Conservation (phyloP, 2,329 filamentous ascomycete genomes). For the Fusarium annulatum region DNA sequence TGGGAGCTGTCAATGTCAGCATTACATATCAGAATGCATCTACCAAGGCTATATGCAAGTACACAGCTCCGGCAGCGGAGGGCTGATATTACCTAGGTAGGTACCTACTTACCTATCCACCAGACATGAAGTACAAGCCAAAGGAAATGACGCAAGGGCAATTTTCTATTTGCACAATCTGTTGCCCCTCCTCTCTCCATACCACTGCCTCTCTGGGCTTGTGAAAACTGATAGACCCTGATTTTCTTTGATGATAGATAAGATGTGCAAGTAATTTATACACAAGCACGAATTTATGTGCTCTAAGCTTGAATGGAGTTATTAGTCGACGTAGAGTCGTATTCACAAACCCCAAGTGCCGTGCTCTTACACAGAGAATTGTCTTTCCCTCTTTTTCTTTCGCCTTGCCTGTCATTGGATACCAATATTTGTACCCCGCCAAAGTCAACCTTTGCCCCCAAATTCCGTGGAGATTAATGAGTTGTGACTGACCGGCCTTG, state of each 20-base stretch:
- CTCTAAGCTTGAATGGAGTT: background rate
- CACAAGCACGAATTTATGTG: background rate
- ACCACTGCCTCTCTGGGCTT: background rate
- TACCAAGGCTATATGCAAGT: constrained; percentile 10
- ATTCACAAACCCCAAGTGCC: background rate
- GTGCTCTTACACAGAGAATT: background rate
- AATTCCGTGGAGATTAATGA: constrained; percentile 12
- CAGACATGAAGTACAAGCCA: background rate
- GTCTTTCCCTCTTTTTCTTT: background rate
- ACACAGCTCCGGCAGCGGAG: constrained; percentile 27
- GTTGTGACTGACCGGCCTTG: constrained; percentile 18
- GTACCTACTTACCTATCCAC: background rate
- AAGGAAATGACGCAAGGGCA: constrained; percentile 46
- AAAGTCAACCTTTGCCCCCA: constrained; percentile 37
- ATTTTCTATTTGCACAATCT: constrained; percentile 14
- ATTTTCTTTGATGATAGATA: background rate
- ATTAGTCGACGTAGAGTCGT: background rate
- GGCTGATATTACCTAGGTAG: background rate
- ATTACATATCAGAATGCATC: constrained; percentile 10
- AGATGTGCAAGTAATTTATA: background rate
- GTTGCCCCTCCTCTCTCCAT: constrained; percentile 33
- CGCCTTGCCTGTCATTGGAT: background rate
- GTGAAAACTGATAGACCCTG: background rate
- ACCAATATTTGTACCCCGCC: constrained; percentile 38
- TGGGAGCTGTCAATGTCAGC: constrained; percentile 13